A percentile compares a stretch with the other conserved stretches of the same genome.
Evolutionary conservation across 257 asterid genomes (phyloP).

Genomic region (Vinca minor): DNA sequence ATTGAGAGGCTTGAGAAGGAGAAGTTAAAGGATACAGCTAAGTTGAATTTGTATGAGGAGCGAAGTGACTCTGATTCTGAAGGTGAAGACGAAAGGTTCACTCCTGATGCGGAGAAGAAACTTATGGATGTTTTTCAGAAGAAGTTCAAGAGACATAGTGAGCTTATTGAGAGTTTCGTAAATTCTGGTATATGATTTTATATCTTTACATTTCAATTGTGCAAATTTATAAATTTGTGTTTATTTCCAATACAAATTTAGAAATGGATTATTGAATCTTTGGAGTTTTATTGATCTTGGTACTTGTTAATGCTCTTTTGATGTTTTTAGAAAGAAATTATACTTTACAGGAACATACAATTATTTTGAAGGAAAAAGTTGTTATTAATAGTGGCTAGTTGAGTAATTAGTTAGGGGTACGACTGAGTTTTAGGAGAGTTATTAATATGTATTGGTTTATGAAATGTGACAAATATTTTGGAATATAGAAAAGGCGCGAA

Average conservation of each 20-base stretch:
- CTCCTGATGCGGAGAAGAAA: constrained; percentile 33
- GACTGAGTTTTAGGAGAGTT: no score
- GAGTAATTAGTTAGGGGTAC: no score
- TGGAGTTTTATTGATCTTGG: not conserved
- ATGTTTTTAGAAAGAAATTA: not conserved
- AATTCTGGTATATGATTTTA: constrained; percentile 51
- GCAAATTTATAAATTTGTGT: not conserved
- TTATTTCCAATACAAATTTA: not conserved
- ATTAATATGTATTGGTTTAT: no score
- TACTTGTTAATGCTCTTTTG: no score
- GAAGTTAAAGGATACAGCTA: constrained; percentile 25
- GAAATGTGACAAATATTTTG: no score
- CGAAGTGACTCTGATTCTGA: constrained; percentile 69
- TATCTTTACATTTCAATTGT: not conserved
- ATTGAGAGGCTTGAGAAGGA: constrained; percentile 45
- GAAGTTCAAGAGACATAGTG: constrained; percentile 49
- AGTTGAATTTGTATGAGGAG: constrained; percentile 42
- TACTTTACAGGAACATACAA: not conserved
- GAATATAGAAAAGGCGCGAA: no score
- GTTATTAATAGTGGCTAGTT: no score
- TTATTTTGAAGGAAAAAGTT: no score
- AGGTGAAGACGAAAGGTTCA: constrained; percentile 41
- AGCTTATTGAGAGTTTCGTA: constrained; percentile 52
- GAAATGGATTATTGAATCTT: not conserved
- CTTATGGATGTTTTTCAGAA: constrained; percentile 38